Conservation (phyloP, 768 basidiomycete genomes). For the Daedaleopsis sinensis region DNA sequence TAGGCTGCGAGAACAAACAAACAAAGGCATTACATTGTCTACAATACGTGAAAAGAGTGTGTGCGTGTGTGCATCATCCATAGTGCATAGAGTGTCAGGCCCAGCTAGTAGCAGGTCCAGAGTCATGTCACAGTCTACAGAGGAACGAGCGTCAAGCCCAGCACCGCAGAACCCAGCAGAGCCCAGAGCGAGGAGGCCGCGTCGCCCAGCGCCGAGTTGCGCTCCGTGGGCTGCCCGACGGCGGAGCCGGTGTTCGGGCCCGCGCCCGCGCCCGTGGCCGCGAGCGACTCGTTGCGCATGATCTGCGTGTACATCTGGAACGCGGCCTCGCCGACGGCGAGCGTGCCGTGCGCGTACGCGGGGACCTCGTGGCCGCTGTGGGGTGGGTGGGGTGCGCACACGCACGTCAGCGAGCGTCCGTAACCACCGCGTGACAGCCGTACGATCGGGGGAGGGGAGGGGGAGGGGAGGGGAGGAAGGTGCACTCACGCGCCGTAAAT, state of each 20-base stretch:
- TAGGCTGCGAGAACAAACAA: no score
- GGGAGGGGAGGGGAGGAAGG: no score
- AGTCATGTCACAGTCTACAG: not conserved
- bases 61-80: not conserved
- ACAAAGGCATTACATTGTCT: no score
- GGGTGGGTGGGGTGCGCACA: not conserved
- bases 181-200: conserved; percentile 6
- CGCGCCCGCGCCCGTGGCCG: conserved; percentile 6
- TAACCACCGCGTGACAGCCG: not conserved
- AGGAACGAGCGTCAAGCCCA: not conserved
- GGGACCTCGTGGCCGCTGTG: conserved; percentile 35
- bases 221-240: conserved; percentile 1
- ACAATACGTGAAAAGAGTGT: not conserved
- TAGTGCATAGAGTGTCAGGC: no score
- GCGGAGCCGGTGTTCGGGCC: not conserved
- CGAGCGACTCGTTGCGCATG: conserved; percentile 29
- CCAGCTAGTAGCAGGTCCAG: no score
- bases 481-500: conserved; percentile 39
- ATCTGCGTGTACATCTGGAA: conserved; percentile 37
- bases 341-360: conserved; percentile 29
- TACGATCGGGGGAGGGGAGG: no score
- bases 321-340: conserved; percentile 28
- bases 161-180: not conserved
- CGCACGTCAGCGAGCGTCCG: not conserved
- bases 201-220: conserved; percentile 8